Conservation (phyloP, 331 rosid genomes). For the Malus hybrid region DNA sequence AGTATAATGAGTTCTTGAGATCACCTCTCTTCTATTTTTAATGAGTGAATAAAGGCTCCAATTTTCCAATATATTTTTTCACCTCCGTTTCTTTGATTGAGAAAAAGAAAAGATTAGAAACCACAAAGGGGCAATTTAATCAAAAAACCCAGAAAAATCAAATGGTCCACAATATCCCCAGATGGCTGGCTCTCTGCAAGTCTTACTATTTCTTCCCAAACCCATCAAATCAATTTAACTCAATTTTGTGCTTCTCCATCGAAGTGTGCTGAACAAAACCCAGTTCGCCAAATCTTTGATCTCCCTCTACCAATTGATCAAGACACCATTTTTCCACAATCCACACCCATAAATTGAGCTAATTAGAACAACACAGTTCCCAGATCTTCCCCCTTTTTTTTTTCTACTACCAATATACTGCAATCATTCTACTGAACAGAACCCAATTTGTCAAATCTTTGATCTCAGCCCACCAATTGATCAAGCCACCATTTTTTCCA, state of each 20-base stretch:
- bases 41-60: too few relatives aligned
- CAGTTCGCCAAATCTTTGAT: neutral
- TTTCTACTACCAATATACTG: too few relatives aligned
- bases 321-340: neutral
- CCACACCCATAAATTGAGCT: neutral
- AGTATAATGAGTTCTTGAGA: neutral
- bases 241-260: neutral
- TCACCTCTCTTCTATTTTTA: too few relatives aligned
- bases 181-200: slow-evolving; percentile 29
- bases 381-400: too few relatives aligned
- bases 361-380: neutral
- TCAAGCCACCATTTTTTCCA: neutral
- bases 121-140: slow-evolving; percentile 1
- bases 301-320: neutral
- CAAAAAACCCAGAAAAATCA: neutral
- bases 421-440: neutral
- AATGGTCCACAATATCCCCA: slow-evolving; percentile 3
- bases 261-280: neutral
- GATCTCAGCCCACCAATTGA: neutral
- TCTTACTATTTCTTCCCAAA: neutral
- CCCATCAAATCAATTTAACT: neutral
- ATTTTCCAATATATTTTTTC: too few relatives aligned
- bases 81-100: neutral
- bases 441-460: neutral
- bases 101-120: neutral